phyloP scores from a whole-genome alignment of 805 yeast genomes.

The Myxozyma vanderwaltii region DNA sequence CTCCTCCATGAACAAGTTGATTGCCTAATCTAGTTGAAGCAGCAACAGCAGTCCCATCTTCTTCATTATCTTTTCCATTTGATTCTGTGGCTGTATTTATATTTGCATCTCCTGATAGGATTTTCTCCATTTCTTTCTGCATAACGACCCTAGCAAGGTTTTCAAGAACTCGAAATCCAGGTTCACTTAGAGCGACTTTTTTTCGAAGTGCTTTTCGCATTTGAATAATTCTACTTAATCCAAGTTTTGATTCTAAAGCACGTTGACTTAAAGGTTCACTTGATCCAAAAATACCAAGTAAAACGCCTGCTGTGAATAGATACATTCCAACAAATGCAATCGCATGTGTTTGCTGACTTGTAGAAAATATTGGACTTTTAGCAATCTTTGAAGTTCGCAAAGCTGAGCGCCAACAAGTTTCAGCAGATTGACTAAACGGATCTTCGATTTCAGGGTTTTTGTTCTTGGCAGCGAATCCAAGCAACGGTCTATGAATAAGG shows the following conservation, averaged over 20 bases:
- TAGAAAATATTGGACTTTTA: slow-evolving; percentile 11
- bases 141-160: slow-evolving; percentile 26
- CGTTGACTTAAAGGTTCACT: slow-evolving; percentile 29
- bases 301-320: slow-evolving; percentile 28
- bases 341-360: slow-evolving; percentile 17
- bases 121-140: slow-evolving; percentile 28
- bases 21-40: slow-evolving; percentile 8
- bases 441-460: slow-evolving; percentile 2
- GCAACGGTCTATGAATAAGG: slow-evolving; percentile 24
- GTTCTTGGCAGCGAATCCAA: slow-evolving; percentile 8
- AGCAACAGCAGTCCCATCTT: slow-evolving; percentile 21
- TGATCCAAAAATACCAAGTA: slow-evolving; percentile 21
- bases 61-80: slow-evolving; percentile 3
- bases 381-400: slow-evolving; percentile 22
- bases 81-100: neutral
- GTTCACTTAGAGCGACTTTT: slow-evolving; percentile 3
- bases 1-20: neutral
- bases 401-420: slow-evolving; percentile 24
- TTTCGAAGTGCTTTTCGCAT: slow-evolving; percentile 20
- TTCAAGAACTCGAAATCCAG: slow-evolving; percentile 20
- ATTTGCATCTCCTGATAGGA: slow-evolving; percentile 15
- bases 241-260: slow-evolving; percentile 27
- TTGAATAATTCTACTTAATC: slow-evolving; percentile 26
- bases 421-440: slow-evolving; percentile 14
- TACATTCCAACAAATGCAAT: slow-evolving; percentile 22